These are phyloP conservation scores for Emydomyces testavorans DNA, from an alignment of 2,329 filamentous ascomycete species.

Conservation along the genomic window DNA sequence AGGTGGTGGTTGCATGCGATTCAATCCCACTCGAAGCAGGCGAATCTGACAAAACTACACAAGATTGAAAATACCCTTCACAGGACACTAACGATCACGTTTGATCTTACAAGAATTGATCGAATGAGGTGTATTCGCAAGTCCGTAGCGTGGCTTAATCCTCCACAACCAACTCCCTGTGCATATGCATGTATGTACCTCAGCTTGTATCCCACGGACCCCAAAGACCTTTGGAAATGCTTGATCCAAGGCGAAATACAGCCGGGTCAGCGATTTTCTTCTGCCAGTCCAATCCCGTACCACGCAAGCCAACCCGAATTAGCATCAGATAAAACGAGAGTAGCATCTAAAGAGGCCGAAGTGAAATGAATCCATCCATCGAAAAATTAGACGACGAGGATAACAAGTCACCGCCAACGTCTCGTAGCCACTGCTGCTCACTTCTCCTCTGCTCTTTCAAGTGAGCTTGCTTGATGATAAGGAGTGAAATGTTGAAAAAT, in stretches of 20 bases:
- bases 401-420: background rate
- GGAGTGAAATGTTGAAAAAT: background rate
- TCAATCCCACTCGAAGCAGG: too few species aligned
- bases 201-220: conserved; percentile 16
- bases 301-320: conserved; percentile 3
- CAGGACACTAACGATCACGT: too few species aligned
- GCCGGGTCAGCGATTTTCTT: background rate
- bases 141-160: background rate
- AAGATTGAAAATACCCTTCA: too few species aligned
- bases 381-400: conserved; percentile 5
- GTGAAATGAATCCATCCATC: conserved; percentile 4
- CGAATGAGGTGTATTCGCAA: too few species aligned
- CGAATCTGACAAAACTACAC: too few species aligned
- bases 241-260: conserved; percentile 9
- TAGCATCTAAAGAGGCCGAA: background rate
- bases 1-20: too few species aligned
- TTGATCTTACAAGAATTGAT: too few species aligned
- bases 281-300: background rate
- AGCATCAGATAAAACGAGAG: background rate
- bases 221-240: conserved; percentile 12
- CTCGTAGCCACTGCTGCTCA: background rate
- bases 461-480: background rate
- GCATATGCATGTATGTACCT: conserved; percentile 19
- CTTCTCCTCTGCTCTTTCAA: background rate
- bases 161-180: background rate